These are phyloP conservation scores for Magnaporthiopsis rhizophila DNA, from an alignment of 2,329 filamentous ascomycete genomes.

Conservation along the genomic window DNA sequence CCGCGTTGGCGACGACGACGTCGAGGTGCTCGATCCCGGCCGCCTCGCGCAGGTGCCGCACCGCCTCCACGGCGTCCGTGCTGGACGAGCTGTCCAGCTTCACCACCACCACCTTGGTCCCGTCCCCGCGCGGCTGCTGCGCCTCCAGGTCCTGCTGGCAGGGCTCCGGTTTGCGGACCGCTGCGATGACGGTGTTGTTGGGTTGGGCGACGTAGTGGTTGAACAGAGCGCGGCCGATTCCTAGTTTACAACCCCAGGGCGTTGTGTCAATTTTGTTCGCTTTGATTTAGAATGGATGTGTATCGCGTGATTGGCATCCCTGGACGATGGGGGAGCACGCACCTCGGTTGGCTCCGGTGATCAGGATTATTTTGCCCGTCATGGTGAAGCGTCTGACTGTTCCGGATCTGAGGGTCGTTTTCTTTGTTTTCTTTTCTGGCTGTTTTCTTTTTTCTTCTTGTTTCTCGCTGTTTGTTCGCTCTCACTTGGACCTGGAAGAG, in stretches of 20 bases:
- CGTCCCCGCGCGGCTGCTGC: constrained; percentile 40
- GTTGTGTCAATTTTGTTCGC: too few species aligned
- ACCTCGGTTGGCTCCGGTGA: constrained; percentile 2
- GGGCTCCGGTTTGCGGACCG: not conserved
- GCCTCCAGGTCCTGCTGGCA: too few species aligned
- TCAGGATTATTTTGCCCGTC: not conserved
- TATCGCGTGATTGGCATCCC: too few species aligned
- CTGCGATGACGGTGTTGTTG: constrained; percentile 1
- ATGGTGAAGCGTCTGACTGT: not conserved
- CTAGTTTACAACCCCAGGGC: not conserved
- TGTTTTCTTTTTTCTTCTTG: too few species aligned
- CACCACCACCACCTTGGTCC: constrained; percentile 13
- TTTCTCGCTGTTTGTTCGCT: too few species aligned
- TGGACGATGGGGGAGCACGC: not conserved
- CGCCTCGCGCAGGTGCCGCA: constrained; percentile 5
- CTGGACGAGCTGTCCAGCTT: constrained; percentile 14
- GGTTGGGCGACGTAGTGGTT: constrained; percentile 1
- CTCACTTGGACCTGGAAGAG: too few species aligned
- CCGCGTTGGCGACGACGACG: constrained; percentile 21
- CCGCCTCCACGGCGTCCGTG: constrained; percentile 10
- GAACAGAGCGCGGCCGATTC: not conserved
- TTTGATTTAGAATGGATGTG: too few species aligned
- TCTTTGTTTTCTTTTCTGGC: too few species aligned
- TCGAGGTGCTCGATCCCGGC: constrained; percentile 14
- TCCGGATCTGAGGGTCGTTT: too few species aligned